Conservation (phyloP, 345 rosid genomes). For the Conringia planisiliqua region DNA sequence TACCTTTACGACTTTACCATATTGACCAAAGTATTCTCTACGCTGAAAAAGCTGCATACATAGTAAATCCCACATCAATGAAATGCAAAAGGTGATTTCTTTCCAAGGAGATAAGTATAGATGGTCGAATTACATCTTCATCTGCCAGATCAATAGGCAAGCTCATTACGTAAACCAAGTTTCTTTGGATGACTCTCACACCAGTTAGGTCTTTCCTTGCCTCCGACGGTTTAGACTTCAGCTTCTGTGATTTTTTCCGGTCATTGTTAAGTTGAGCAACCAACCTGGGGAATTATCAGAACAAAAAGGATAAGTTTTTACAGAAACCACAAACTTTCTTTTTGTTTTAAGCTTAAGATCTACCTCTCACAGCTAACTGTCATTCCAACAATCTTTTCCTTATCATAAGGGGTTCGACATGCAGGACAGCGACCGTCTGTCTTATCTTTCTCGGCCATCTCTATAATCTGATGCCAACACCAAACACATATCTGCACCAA, state of each 20-base stretch:
- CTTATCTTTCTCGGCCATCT: constrained; percentile 95
- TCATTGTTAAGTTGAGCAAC: constrained; percentile 62
- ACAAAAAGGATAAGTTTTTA: neutral
- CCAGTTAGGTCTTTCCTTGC: constrained; percentile 85
- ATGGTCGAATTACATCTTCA: constrained; percentile 60
- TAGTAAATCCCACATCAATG: neutral
- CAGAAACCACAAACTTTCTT: neutral
- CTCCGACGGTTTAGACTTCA: constrained; percentile 62
- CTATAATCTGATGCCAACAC: constrained; percentile 98
- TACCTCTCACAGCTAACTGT: constrained; percentile 80
- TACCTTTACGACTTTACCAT: constrained; percentile 88
- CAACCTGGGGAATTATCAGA: constrained; percentile 36
- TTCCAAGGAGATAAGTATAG: constrained; percentile 14
- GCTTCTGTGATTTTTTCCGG: constrained; percentile 74
- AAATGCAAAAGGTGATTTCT: neutral
- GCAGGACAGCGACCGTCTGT: constrained; percentile 92
- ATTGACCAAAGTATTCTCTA: constrained; percentile 84
- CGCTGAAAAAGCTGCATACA: constrained; percentile 69
- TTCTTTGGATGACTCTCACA: constrained; percentile 85
- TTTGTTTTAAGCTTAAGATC: neutral
- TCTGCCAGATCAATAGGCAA: constrained; percentile 87
- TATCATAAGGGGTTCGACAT: constrained; percentile 83
- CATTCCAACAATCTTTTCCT: constrained; percentile 86
- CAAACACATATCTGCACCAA: constrained; percentile 78
- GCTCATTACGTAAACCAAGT: constrained; percentile 89